Percentiles rank a stretch among this genome's conserved stretches.
Evolutionary conservation across 345 rosid genomes (phyloP).

Genomic region (Lagerstroemia speciosa): DNA sequence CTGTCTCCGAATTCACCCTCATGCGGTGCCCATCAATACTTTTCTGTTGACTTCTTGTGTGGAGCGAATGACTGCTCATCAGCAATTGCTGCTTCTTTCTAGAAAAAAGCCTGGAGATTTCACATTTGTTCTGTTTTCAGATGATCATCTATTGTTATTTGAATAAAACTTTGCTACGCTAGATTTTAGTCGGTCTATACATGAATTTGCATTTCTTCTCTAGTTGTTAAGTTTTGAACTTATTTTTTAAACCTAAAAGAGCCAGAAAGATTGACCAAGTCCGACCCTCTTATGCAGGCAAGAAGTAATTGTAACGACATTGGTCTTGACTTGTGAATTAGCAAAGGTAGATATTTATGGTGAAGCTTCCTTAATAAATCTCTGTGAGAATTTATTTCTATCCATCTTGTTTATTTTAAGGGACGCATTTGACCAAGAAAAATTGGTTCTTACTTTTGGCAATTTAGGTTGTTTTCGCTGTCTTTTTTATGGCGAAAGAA

Average conservation of each 20-base stretch:
- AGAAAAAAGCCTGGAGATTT: neutral
- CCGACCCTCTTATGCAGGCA: conserved; percentile 30
- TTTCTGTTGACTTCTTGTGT: neutral
- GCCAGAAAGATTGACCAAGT: conserved; percentile 5
- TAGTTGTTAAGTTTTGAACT: neutral
- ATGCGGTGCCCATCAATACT: neutral
- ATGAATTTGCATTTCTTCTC: neutral
- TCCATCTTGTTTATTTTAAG: neutral
- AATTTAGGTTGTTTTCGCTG: conserved; percentile 62
- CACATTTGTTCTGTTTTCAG: neutral
- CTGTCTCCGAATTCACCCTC: neutral
- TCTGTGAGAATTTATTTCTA: neutral
- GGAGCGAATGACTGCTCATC: too few species aligned
- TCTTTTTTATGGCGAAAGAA: conserved; percentile 73
- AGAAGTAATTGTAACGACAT: conserved; percentile 88
- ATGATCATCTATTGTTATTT: neutral
- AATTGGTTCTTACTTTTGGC: conserved; percentile 9
- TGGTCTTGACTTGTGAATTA: conserved; percentile 79
- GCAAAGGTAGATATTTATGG: conserved; percentile 48
- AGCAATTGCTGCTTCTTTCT: neutral
- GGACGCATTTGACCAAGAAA: neutral
- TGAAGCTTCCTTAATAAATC: neutral
- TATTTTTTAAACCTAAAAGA: neutral
- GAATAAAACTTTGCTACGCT: neutral
- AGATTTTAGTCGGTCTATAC: neutral